Evolutionary conservation across 768 basidiomycete species (phyloP), one percentile per base, ranked within the genome.

Genomic region (Trametes sanguinea): DNA sequence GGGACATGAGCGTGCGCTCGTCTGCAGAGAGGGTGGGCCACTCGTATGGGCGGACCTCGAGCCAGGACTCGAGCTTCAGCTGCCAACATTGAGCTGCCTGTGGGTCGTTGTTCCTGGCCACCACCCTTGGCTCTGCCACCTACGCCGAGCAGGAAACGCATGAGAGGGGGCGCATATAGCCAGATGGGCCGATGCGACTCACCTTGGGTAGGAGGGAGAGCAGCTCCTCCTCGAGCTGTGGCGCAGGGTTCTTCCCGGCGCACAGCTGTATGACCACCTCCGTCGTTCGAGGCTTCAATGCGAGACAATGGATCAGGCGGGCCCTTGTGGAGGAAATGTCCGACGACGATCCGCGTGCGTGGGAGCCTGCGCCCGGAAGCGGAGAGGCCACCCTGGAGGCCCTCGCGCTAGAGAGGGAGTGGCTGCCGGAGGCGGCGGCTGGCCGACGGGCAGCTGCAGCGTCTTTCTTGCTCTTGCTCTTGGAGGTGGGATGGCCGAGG

Each of bases 1-100:
- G 79, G 7, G 83, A 79, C 71, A 90, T 75, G n/a, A 62, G 67
- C 7, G 74, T 75, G 4, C 83, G 79, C 47, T 85, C 83, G 2
- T 74, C 51, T 32, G 83, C 81, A 2, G 76, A 75, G 30, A 88
- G 76, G 32, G 76, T 76, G 0, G 79, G 75, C 80, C 82, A 88
- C 63, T 85, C 86, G 60, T 79, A 85, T 0, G 90, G 90, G 6
- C 87, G 84, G 29, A 90, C 85, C 67, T 91, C 85, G 37, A 77
- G 77, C 89, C 89, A 92, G 2, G 83, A 75, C 17, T 73, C 68
- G 27, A 78, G 74, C 64, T 84, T 88, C 61, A 90, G 82, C 35
- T 74, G 68, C 80, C 86, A 91, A 0, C 65, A 67, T 59, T 76
- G 76, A 7, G 77, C 74, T 22, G 76, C 76, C 59, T 74, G 6